Base-by-base conservation (phyloP, 768 basidiomycete species). In the Mycena floridula region DNA sequence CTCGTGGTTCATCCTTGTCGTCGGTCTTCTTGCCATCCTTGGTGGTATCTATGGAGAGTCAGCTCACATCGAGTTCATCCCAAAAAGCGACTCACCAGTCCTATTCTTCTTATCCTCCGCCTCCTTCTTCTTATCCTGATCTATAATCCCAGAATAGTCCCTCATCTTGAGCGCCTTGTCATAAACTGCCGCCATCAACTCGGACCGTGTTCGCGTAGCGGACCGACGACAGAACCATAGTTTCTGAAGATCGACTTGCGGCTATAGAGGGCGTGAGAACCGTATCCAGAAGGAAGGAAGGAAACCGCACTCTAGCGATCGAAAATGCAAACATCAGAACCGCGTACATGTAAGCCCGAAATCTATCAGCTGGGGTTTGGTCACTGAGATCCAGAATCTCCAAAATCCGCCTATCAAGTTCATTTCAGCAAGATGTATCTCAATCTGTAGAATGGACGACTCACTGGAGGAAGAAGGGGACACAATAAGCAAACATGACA, bases 121-220 rank as follows among this genome's bases (percentile, higher is more conserved):
- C 24, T 60, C 59, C 50, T 58, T 59, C 15, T 62, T 59, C 52
- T 68, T 64, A 12, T 68, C 65, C 49, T 75, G 74, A 40, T 78
- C 70, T 7, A 88, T 69, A 28, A 89, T 67, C 1, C 91, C 92
- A 0, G 87, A 88, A 47, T 81, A 87, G 57, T 94, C 91, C 56
- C 80, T 85, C 25, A 91, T 69, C 59, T 84, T 85, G 25, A 95
- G 64, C 1, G 90, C 77, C 59, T 96, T 96, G 60, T 91, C 86
- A 55, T 92, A 95, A 42, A 95, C 87, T 2, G 82, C 65, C 0
- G 87, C 81, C 82, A 89, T 92, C 15, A 94, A 72, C 63, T 88
- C 87, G 11, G 76, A 74, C 7, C 87, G 81, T 3, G 89, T 79
- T 20, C 87, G 73, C 1, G 83, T 83, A 0, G 71, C 59, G 1